Evolutionary conservation across 2,329 filamentous ascomycete genomes (phyloP), one percentile per base, ranked within the genome.

Genomic region (Xylariales sp.): DNA sequence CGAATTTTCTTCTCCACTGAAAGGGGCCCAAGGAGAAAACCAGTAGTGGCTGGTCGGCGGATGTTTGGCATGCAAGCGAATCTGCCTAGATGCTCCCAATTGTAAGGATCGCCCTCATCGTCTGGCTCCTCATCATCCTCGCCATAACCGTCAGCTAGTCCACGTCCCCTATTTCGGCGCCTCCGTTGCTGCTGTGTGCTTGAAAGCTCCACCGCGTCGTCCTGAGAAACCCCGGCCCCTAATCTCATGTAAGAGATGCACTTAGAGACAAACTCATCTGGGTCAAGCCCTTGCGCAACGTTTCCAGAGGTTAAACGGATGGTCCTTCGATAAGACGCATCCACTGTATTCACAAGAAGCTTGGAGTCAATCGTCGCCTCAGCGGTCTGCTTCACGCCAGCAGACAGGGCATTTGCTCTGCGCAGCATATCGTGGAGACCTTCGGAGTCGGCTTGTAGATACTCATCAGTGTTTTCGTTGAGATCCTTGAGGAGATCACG

Each of bases 281-380:
- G 73, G 53, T 97, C 90, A 16, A 98, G 67, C 6, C 89, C 88
- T 35, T 84, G 80, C 3, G 79, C 78, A 2, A 75, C 67, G 50
- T 84, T 83, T 6, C 89, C 89, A 20, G 88, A 71, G 2, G 84
- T 80, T 18, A 94, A 72, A 36, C 83, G 80, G 29, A 83, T 71
- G 0, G 88, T 83, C 56, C 88, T 89, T 50, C 86, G 87, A 51
- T 85, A 83, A 0, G 85, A 83, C 5, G 94, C 63, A 46, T 96
- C 89, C 5, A 87, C 86, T 1, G 87, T 81, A 46, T 76, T 81
- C 33, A 95, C 84, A 4, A 97, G 73, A 18, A 94, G 71, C n/a
- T 86, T 81, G 0, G 91, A 89, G 57, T 98, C 93, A 43, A 95
- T 83, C 1, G 85, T 87, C 1, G 93, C 93, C 58, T 97, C 93